Base-by-base conservation (phyloP, 2,329 filamentous ascomycete genomes). In the Colletotrichum paranaense region DNA sequence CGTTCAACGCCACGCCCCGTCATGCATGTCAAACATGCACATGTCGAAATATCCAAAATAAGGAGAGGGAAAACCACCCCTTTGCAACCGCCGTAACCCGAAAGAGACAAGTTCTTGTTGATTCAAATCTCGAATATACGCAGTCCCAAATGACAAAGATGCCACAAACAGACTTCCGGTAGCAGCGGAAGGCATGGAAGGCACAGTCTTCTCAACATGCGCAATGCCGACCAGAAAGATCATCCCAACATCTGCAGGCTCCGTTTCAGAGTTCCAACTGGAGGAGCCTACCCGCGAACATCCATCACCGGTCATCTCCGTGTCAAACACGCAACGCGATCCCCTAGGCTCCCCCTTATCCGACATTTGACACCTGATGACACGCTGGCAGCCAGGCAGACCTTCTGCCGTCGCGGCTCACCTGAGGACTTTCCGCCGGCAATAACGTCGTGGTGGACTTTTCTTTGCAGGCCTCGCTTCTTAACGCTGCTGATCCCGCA, bases 231-330 rank as follows among this genome's bases (percentile, higher is more conserved):
- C 60, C 49, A n/a, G 57, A 62, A 49, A 69, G 59, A 64, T 68
- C 66, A 52, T 62, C 46, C 62, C 62, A 49, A 70, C 28, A 63
- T 67, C 46, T 74, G 62, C 68, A 72, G 62, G 58, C 68, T 63
- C 42, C 53, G 72, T 74, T 74, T 74, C 68, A 74, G 63, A 42
- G 52, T 58, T 74, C 68, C 68, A 63, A 57, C 58, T 65, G 49
- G 56, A 65, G 67, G 46, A 57, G 56, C 67, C 38, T 62, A 62
- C 46, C 49, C 30, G 46, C 58, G 59, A 62, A 32, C 55, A 73
- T 12, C 62, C 56, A 52, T 70, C 67, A 32, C 46, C 70, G 71
- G 71, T 73, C 67, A 73, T 73, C 67, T 73, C 71, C 71, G 71
- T 38, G 30, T 73, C 62, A 62, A 71, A 66, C 60, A 22, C 67